These are phyloP conservation scores for Verticillium albo-atrum DNA, from an alignment of 2,329 filamentous ascomycete species.

Conservation along the genomic window DNA sequence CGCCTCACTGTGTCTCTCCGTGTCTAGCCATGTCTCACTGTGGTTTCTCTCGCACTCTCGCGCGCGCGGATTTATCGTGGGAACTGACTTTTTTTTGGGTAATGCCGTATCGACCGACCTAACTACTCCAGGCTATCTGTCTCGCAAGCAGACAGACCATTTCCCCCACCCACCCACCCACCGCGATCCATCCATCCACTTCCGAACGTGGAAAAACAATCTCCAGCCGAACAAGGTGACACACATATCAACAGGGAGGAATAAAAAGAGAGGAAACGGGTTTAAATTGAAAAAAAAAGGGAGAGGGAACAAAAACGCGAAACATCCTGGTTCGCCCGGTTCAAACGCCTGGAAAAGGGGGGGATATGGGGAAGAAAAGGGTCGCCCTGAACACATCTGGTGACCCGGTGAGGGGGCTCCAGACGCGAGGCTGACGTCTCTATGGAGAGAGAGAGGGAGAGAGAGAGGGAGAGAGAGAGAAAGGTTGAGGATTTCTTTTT, in stretches of 20 bases:
- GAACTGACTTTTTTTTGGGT: neutral
- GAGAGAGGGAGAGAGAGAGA: neutral
- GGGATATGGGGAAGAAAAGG: neutral
- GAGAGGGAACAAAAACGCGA: neutral
- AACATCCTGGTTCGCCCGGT: neutral
- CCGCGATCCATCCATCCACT: neutral
- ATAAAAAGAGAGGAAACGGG: neutral
- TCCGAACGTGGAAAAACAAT: neutral
- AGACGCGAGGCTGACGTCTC: neutral
- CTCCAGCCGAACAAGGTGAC: neutral
- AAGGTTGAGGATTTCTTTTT: neutral
- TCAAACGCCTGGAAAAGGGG: slow-evolving; percentile 1
- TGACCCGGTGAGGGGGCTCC: too few species aligned
- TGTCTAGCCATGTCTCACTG: neutral
- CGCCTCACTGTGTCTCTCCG: neutral
- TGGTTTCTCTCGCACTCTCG: neutral
- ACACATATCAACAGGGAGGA: neutral
- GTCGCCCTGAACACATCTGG: too few species aligned
- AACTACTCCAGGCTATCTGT: neutral
- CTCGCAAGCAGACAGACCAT: neutral
- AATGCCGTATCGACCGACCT: neutral
- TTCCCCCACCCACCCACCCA: neutral
- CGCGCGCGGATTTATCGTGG: too few species aligned
- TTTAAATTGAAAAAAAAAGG: neutral
- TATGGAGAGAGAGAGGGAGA: neutral